Base-by-base conservation (phyloP, 169 alveolate genomes). In the Plasmodium chabaudi region DNA sequence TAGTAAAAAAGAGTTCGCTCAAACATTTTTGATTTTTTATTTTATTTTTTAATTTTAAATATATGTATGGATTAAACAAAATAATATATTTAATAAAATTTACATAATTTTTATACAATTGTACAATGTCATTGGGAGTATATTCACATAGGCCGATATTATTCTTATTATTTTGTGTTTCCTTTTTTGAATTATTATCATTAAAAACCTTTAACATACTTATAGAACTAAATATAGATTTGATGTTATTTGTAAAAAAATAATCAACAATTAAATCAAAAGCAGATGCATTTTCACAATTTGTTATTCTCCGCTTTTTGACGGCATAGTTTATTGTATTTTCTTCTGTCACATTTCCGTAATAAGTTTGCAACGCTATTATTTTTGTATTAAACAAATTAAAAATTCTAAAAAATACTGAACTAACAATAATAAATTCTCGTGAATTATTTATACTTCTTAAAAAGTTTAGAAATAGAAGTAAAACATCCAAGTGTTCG, bases 51-150 rank as follows among this genome's bases (percentile, higher is more conserved):
- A 86, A 25, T 10, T 47, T 64, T 2, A 15, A n/a, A 60, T 86
- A 86, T 9, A 70, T 65, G 69, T 69, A 69, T 1, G 91, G 91
- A 63, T 86, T 86, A 51, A 42, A 25, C 39, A 86, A 23, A 27
- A 86, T 39, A 12, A 69, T 74, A 86, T 59, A 86, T 86, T 63
- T 86, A 17, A 86, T 46, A 53, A 42, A 86, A 70, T 70, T 55
- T 55, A 86, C 34, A 67, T 70, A 86, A 67, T 86, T 59, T 59
- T 21, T 7, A 23, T 86, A 86, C 63, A 71, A 55, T 42, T 57
- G 51, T 21, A 70, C 51, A 39, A 86, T 21, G 34, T 86, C 91
- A 51, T 57, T 17, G 0, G 49, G 27, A 15, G 87, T 86, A 44
- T 39, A 57, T 39, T 55, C 60, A 47, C 9, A 42, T 49, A 55